A percentile compares a stretch with the other conserved stretches of the same genome.
phyloP scores from a whole-genome alignment of 129 eudicot species.

The Erigeron canadensis region DNA sequence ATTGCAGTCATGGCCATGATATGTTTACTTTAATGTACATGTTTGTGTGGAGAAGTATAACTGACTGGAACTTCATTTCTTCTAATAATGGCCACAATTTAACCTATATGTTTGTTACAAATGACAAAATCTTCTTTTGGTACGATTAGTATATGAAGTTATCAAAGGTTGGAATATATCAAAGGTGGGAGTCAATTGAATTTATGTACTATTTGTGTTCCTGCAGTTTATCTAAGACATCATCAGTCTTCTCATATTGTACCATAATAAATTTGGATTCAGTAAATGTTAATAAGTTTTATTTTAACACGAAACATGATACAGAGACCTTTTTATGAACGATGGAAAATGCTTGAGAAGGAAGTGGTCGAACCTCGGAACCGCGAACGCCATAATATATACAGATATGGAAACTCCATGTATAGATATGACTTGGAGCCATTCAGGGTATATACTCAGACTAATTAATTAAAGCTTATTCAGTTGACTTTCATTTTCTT shows the following conservation, averaged over 20 bases:
- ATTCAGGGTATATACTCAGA: conserved; percentile 62
- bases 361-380: conserved; percentile 95
- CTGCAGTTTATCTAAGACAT: background rate
- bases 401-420: conserved; percentile 51
- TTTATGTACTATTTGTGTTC: too few species aligned
- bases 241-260: conserved; percentile 4
- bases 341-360: conserved; percentile 98
- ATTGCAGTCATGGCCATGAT: background rate
- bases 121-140: too few species aligned
- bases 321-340: conserved; percentile 92
- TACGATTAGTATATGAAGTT: too few species aligned
- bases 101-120: too few species aligned
- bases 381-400: conserved; percentile 61
- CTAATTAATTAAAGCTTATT: conserved; percentile 7
- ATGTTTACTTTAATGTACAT: background rate
- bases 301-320: conserved; percentile 13
- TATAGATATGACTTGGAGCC: conserved; percentile 97
- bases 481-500: background rate
- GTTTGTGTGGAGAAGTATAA: background rate
- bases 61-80: background rate
- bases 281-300: background rate
- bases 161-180: too few species aligned
- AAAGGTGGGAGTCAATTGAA: too few species aligned
- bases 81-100: too few species aligned
- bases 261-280: conserved; percentile 16